Conservation (phyloP, 257 asterid species). For the Misopates orontium region DNA sequence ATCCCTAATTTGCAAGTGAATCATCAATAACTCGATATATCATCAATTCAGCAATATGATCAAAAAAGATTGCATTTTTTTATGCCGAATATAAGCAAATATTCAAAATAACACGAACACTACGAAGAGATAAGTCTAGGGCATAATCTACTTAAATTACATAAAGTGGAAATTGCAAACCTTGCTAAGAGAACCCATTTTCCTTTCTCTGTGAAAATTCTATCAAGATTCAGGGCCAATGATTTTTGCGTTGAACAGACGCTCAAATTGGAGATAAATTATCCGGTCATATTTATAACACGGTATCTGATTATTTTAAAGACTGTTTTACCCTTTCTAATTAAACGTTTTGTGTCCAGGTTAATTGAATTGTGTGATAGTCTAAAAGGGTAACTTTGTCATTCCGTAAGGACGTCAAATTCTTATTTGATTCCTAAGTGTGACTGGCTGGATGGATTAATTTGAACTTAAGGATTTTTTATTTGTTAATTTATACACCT, state of each 20-base stretch:
- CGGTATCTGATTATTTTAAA: background rate
- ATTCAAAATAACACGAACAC: background rate
- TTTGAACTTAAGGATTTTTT: too few species aligned
- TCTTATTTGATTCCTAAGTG: conserved; percentile 4
- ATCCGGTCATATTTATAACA: conserved; percentile 2
- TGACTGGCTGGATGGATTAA: conserved; percentile 12
- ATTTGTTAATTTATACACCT: too few species aligned
- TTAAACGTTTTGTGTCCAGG: conserved; percentile 28
- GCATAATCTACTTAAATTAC: background rate
- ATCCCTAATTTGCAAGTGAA: too few species aligned
- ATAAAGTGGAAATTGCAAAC: conserved; percentile 7
- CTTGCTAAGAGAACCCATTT: conserved; percentile 47
- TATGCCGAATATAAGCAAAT: background rate
- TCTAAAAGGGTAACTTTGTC: conserved; percentile 29
- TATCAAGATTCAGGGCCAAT: conserved; percentile 2
- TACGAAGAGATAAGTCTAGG: background rate
- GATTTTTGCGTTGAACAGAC: conserved; percentile 24
- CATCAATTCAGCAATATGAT: too few species aligned
- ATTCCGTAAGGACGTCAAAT: background rate
- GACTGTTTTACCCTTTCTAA: conserved; percentile 30
- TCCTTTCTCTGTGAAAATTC: background rate
- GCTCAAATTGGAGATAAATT: conserved; percentile 2
- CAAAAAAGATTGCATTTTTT: too few species aligned
- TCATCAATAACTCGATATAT: too few species aligned
- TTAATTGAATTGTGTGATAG: conserved; percentile 31